Evolutionary conservation across 306 rosid genomes (phyloP), one percentile per base, ranked within the genome.

Genomic region (Fagus crenata): DNA sequence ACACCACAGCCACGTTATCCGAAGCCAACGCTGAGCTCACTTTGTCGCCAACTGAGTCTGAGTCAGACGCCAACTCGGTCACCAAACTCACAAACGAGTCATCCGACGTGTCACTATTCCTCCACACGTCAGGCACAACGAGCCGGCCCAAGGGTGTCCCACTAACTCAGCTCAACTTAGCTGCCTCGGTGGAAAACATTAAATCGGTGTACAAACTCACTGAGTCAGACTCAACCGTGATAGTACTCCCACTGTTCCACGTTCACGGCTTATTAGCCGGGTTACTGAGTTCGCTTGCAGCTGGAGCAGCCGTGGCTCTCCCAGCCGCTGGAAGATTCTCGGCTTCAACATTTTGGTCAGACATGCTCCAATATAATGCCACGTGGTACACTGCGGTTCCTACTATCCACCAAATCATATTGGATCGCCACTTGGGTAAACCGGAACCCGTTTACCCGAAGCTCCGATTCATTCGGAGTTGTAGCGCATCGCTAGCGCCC

Each of bases 331-430:
- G 97, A 0, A 81, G 97, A 22, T 95, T 95, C 91, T 90, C 97
- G 0, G 98, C 97, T 1, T 84, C 97, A 1, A 72, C 93, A 53
- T 95, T 95, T 69, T 95, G 96, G 97, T 54, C 83, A 4, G 98
- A 95, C 82, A 95, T 95, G 98, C 6, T 67, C 13, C 31, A 74
- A 4, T 85, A 84, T 63, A 78, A 77, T 32, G 96, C 93, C 43
- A 92, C 98, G 70, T 95, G 98, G 97, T 95, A 95, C 83, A 95
- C 97, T 0, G 91, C 96, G 6, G 98, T 95, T 35, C 98, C 96
- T 1, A 95, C 98, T n/a, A 90, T 95, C 58, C 98, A 95, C 80
- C 98, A 92, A 82, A 95, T 95, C 83, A 77, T 95, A 36, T 84
- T 95, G 8, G 97, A 95, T n/a, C 93, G 96, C 15, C 97, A 95